phyloP scores from a whole-genome alignment of 257 asterid genomes.

The Salvia hispanica region DNA sequence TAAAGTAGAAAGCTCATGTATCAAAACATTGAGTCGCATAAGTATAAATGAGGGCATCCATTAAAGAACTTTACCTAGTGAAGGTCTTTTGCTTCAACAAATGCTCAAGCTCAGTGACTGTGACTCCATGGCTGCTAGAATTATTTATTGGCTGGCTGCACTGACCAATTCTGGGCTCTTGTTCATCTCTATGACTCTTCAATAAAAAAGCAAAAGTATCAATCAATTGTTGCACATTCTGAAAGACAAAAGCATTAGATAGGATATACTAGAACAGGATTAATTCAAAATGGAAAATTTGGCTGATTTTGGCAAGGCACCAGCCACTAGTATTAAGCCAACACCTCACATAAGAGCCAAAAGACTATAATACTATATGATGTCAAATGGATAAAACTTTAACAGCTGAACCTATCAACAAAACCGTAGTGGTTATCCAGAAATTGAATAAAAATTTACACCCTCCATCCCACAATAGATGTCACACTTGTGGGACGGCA shows the following conservation, averaged over 20 bases:
- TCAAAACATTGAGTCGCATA: neutral
- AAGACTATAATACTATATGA: neutral
- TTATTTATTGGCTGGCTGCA: conserved; percentile 37
- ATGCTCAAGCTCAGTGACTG: conserved; percentile 69
- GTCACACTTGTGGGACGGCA: too few relatives aligned
- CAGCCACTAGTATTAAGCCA: conserved; percentile 5
- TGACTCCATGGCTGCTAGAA: conserved; percentile 35
- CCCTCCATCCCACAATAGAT: too few relatives aligned
- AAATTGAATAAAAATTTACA: conserved; percentile 15
- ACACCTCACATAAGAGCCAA: conserved; percentile 3
- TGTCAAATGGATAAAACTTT: conserved; percentile 5
- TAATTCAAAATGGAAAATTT: conserved; percentile 1
- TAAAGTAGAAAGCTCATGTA: conserved; percentile 12
- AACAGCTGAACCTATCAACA: neutral
- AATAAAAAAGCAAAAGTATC: conserved; percentile 22
- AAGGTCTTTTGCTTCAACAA: conserved; percentile 72
- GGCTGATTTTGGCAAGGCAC: conserved; percentile 1
- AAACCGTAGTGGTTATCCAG: neutral
- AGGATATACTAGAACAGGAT: neutral
- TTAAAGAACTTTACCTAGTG: conserved; percentile 53
- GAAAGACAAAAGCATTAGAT: neutral
- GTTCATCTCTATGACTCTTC: conserved; percentile 46
- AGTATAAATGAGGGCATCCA: neutral
- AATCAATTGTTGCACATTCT: neutral
- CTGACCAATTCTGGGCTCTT: conserved; percentile 39